These are phyloP conservation scores for Fonsecaea monophora DNA, from an alignment of 2,329 filamentous ascomycete species.

Conservation along the genomic window DNA sequence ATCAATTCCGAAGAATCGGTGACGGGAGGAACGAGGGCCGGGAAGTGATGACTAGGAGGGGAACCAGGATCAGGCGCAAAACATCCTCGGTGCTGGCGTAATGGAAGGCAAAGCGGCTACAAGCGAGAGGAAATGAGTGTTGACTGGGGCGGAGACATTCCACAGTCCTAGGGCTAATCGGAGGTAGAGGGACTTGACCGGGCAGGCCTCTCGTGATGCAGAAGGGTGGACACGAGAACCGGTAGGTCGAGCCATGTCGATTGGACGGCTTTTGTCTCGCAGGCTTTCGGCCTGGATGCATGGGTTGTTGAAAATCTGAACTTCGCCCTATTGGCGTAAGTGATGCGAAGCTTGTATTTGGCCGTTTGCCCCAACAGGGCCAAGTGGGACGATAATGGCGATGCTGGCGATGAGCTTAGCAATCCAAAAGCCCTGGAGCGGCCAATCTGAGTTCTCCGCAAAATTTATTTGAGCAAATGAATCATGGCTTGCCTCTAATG, in stretches of 20 bases:
- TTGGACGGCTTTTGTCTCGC: slow-evolving; percentile 8
- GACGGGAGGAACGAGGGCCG: slow-evolving; percentile 27
- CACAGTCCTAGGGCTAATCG: slow-evolving; percentile 3
- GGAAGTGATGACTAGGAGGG: slow-evolving; percentile 16
- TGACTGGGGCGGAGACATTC: slow-evolving; percentile 3
- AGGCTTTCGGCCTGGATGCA: slow-evolving; percentile 11
- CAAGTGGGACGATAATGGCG: slow-evolving; percentile 7
- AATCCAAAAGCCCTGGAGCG: slow-evolving; percentile 9
- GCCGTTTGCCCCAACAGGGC: slow-evolving; percentile 13
- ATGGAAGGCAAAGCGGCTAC: slow-evolving; percentile 30
- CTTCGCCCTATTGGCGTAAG: background rate
- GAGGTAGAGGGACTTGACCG: background rate
- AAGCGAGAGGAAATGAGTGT: slow-evolving; percentile 10
- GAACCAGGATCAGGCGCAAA: slow-evolving; percentile 29
- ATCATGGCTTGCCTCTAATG: background rate
- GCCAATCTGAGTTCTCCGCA: slow-evolving; percentile 1
- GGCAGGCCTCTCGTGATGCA: slow-evolving; percentile 4
- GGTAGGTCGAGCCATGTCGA: background rate
- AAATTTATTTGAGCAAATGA: background rate
- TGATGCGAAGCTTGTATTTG: slow-evolving; percentile 19
- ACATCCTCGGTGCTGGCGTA: slow-evolving; percentile 32
- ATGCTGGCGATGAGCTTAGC: slow-evolving; percentile 7
- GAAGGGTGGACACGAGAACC: background rate
- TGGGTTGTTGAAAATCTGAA: slow-evolving; percentile 6
- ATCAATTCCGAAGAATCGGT: slow-evolving; percentile 16